Evolutionary conservation across 2,329 filamentous ascomycete genomes (phyloP).

Genomic region (Fonsecaea multimorphosa): DNA sequence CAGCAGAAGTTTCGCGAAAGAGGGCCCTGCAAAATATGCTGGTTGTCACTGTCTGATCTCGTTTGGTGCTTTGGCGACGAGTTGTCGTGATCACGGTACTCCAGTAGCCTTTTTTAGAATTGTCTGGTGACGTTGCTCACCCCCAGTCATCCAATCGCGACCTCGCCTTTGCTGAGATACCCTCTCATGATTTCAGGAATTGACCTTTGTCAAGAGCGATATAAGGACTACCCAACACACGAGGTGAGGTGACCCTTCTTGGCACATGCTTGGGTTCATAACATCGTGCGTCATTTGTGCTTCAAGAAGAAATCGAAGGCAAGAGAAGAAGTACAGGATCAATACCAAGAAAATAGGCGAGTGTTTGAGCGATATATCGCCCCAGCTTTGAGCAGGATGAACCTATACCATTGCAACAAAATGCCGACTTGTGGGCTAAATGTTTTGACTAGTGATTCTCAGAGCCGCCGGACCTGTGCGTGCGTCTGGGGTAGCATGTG

Average conservation of each 20-base stretch:
- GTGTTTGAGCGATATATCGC: not conserved
- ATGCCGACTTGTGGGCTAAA: not conserved
- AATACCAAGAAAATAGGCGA: not conserved
- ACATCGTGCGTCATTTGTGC: not conserved
- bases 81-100: not conserved
- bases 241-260: not conserved
- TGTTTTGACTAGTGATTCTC: not conserved
- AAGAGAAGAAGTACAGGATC: not conserved
- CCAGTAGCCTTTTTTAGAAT: not conserved
- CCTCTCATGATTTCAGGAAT: not conserved
- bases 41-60: not conserved
- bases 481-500: constrained; percentile 1
- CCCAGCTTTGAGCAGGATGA: not conserved
- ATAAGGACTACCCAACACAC: not conserved
- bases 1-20: not conserved
- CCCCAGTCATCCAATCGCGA: not conserved
- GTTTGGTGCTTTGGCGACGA: not conserved
- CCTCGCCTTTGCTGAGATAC: not conserved
- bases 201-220: not conserved
- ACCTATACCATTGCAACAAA: not conserved
- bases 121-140: not conserved
- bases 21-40: not conserved
- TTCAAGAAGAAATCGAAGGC: not conserved
- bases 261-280: not conserved
- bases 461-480: not conserved